A percentile compares a stretch with the other conserved stretches of the same genome.
phyloP scores from a whole-genome alignment of 306 rosid genomes.

The Purshia tridentata region DNA sequence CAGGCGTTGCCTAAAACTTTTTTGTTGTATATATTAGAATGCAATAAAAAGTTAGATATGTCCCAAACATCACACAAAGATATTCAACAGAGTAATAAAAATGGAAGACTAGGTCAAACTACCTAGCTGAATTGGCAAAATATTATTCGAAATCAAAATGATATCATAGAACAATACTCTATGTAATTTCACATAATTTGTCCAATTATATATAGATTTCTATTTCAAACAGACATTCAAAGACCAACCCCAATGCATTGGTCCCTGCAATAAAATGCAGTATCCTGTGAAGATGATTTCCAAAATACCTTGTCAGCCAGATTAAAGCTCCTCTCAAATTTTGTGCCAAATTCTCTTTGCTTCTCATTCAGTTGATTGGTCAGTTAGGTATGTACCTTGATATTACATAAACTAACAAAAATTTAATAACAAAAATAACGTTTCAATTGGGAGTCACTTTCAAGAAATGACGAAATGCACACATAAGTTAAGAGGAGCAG shows the following conservation, averaged over 20 bases:
- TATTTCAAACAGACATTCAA: background rate
- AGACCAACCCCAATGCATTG: background rate
- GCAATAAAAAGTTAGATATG: background rate
- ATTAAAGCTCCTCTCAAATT: conserved; percentile 65
- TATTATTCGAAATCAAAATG: background rate
- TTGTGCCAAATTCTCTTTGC: conserved; percentile 70
- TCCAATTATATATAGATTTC: background rate
- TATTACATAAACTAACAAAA: conserved; percentile 14
- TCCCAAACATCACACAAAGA: background rate
- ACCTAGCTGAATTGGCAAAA: background rate
- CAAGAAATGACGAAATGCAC: conserved; percentile 1
- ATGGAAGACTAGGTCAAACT: background rate
- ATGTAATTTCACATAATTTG: background rate
- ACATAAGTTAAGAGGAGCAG: background rate
- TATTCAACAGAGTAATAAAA: background rate
- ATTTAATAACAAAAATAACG: background rate
- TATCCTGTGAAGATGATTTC: conserved; percentile 1
- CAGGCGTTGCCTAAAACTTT: no score
- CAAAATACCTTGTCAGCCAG: conserved; percentile 61
- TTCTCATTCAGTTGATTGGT: conserved; percentile 69
- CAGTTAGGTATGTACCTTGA: conserved; percentile 71
- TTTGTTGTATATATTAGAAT: no score
- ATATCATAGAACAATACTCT: background rate
- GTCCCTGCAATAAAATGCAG: background rate
- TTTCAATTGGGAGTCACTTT: conserved; percentile 1